phyloP scores from a whole-genome alignment of 768 basidiomycete genomes.

The Porphyrellus cyaneotinctus region DNA sequence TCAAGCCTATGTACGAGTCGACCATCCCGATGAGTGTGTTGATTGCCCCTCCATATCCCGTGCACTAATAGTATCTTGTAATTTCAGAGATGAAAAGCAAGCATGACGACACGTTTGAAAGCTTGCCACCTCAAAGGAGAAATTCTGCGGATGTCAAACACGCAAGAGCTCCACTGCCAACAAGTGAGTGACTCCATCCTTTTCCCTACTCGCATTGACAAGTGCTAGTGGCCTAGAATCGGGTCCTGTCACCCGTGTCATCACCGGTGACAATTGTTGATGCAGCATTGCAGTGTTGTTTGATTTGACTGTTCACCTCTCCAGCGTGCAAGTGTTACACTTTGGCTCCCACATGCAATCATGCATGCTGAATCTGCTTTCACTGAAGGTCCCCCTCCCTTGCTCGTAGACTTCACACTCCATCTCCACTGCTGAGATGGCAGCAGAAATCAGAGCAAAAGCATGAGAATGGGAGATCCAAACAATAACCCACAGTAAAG shows the following conservation, averaged over 20 bases:
- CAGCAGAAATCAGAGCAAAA: conserved; percentile 9
- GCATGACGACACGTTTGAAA: not conserved
- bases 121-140: not conserved
- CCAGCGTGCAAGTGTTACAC: too few relatives aligned
- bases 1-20: not conserved
- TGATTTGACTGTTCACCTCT: too few relatives aligned
- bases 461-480: not conserved
- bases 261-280: conserved; percentile 7
- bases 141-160: not conserved
- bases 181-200: conserved; percentile 7
- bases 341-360: too few relatives aligned
- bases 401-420: conserved; percentile 12
- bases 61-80: not conserved
- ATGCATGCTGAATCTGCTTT: too few relatives aligned
- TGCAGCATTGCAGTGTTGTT: not conserved
- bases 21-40: not conserved
- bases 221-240: not conserved
- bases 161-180: not conserved
- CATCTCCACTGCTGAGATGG: conserved; percentile 10
- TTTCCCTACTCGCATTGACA: not conserved
- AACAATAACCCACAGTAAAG: not conserved
- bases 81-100: not conserved
- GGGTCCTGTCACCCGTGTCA: not conserved
- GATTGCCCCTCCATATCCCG: not conserved
- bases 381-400: conserved; percentile 14